Evolutionary conservation across 164 flowering plant species (phyloP), one percentile per base, ranked within the genome.

Genomic region (Litsea cubeba): DNA sequence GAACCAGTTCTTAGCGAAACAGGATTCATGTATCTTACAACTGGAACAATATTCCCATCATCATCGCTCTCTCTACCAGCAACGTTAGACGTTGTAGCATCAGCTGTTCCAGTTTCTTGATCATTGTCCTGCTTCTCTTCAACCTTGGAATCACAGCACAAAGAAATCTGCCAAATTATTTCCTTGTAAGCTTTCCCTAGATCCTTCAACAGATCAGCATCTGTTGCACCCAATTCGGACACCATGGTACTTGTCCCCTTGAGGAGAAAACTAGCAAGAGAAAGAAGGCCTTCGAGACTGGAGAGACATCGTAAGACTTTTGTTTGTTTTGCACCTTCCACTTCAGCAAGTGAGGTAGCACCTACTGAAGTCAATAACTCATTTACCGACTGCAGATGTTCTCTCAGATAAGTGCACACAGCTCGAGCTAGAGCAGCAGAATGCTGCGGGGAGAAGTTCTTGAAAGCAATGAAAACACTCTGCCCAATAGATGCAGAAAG

Each of bases 181-280:
- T 92, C 98, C 80, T 79, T 84, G 78, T 92, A 91, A 12, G 78
- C 81, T 74, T 74, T 81, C 54, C 97, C 95, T 74, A 95, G 80
- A 82, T 91, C 97, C 80, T 86, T 92, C 79, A 92, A 80, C 12
- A 89, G 85, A 87, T 92, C 98, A 79, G 92, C 88, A 86, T 91
- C 93, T 32, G 91, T 86, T 80, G 86, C 65, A 12, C 93, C 88
- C 79, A 94, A 81, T 73, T 94, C 97, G 73, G 97, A 84, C 18
- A 89, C 82, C 79, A 94, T 79, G 14, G 87, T 79, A 18, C 86
- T 80, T 70, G 88, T 84, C 40, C 94, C 91, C 82, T 92, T 92
- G 85, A 90, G 84, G 76, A 91, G 76, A 83, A 84, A 89, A 83
- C 73, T 87, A 24, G 87, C 85, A 25, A 95, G 87, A 65, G 85